Conservation (phyloP, 495 filamentous ascomycete species). For the Podospora bellae-mahoneyi region DNA sequence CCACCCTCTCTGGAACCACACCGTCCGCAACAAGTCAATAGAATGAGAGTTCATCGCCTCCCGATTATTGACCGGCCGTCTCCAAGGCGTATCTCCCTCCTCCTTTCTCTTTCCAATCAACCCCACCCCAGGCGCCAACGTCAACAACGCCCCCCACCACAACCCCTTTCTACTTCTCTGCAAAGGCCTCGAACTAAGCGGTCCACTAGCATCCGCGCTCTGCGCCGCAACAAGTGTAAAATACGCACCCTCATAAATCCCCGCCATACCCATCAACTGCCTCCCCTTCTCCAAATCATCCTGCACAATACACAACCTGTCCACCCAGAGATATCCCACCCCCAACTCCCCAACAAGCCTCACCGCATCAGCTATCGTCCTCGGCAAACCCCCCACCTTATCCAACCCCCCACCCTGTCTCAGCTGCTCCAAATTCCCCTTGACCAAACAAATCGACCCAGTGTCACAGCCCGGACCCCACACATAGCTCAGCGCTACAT, state of each 20-base stretch:
- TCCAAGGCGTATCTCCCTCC: background rate
- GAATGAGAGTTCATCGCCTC: slow-evolving; percentile 18
- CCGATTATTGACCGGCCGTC: background rate
- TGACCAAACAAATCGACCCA: slow-evolving; percentile 8
- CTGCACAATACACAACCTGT: slow-evolving; percentile 38
- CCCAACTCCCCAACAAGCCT: slow-evolving; percentile 20
- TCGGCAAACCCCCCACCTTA: slow-evolving; percentile 11
- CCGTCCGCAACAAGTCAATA: slow-evolving; percentile 12
- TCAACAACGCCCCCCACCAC: background rate
- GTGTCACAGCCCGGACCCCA: slow-evolving; percentile 20
- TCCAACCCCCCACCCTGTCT: slow-evolving; percentile 7
- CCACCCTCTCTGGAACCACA: slow-evolving; percentile 24
- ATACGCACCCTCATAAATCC: slow-evolving; percentile 34
- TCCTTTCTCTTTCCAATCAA: background rate
- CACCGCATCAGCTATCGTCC: slow-evolving; percentile 32
- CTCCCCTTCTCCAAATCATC: slow-evolving; percentile 28
- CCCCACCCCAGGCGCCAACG: background rate
- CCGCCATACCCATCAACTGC: slow-evolving; percentile 34
- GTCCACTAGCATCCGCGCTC: slow-evolving; percentile 8
- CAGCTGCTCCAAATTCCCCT: slow-evolving; percentile 8
- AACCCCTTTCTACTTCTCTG: background rate
- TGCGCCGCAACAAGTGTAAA: slow-evolving; percentile 36
- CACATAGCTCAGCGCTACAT: slow-evolving; percentile 29
- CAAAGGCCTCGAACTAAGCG: slow-evolving; percentile 15
- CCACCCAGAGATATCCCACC: slow-evolving; percentile 34